Percentiles rank a stretch among this genome's conserved stretches.
Evolutionary conservation across 2,329 filamentous ascomycete genomes (phyloP).

Genomic region (Cylindrodendrum hubeiense): DNA sequence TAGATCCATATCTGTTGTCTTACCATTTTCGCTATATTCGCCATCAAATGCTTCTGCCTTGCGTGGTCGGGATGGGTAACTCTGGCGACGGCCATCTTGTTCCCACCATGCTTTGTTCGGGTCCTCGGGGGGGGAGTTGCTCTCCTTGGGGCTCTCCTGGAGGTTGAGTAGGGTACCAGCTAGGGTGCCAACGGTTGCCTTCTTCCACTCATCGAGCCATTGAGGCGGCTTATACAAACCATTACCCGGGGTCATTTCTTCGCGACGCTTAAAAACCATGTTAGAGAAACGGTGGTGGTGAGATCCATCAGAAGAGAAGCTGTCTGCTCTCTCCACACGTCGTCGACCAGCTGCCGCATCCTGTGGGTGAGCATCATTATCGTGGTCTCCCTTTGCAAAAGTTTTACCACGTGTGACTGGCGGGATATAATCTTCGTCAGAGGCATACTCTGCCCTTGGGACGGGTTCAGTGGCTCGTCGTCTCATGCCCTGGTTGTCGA

Average conservation of each 20-base stretch:
- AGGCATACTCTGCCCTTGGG: constrained; percentile 41
- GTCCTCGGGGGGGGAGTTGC: constrained; percentile 53
- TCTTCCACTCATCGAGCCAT: constrained; percentile 80
- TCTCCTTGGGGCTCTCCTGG: constrained; percentile 55
- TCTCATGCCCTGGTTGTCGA: constrained; percentile 39
- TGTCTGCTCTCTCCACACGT: constrained; percentile 47
- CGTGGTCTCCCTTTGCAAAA: constrained; percentile 22
- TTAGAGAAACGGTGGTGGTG: constrained; percentile 55
- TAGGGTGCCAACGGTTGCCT: constrained; percentile 72
- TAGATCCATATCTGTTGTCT: constrained; percentile 35
- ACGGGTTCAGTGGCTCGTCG: constrained; percentile 48
- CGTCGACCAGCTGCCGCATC: constrained; percentile 34
- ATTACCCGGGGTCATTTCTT: constrained; percentile 60
- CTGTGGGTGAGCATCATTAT: constrained; percentile 22
- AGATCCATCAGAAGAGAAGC: constrained; percentile 45
- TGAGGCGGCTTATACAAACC: constrained; percentile 70
- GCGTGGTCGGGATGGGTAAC: constrained; percentile 59
- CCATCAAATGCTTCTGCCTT: constrained; percentile 75
- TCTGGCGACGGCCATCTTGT: constrained; percentile 60
- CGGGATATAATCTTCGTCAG: constrained; percentile 45
- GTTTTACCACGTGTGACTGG: constrained; percentile 38
- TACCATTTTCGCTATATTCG: constrained; percentile 74
- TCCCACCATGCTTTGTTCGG: constrained; percentile 84
- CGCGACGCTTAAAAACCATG: constrained; percentile 56
- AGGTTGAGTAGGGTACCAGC: constrained; percentile 72